These are phyloP conservation scores for Sporothrix dimorphospora DNA, from an alignment of 2,329 filamentous ascomycete genomes.

Conservation along the genomic window DNA sequence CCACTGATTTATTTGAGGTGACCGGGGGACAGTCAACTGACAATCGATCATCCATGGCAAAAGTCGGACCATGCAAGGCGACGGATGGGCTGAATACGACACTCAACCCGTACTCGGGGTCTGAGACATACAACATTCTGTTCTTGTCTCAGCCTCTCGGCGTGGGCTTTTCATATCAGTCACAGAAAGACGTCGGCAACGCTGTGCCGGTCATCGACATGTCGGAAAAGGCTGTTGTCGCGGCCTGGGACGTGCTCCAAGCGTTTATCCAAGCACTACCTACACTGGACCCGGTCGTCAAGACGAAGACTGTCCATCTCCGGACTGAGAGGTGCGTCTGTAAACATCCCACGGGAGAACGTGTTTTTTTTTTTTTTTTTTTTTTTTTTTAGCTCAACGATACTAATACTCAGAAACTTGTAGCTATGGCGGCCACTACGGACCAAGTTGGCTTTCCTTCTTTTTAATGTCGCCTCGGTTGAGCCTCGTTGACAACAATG, in stretches of 20 bases:
- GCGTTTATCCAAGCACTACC: slow-evolving; percentile 51
- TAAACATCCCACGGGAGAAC: not conserved
- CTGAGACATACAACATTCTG: slow-evolving; percentile 57
- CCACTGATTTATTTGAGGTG: too few species aligned
- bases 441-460: slow-evolving; percentile 43
- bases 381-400: not conserved
- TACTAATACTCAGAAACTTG: not conserved
- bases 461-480: not conserved
- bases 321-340: slow-evolving; percentile 33
- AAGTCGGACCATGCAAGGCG: slow-evolving; percentile 42
- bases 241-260: slow-evolving; percentile 36
- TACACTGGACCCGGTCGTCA: slow-evolving; percentile 48
- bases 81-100: slow-evolving; percentile 54
- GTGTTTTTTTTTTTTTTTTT: too few species aligned
- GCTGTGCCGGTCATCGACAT: slow-evolving; percentile 41
- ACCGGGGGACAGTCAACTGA: not conserved
- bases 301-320: slow-evolving; percentile 34
- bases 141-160: slow-evolving; percentile 62
- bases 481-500: slow-evolving; percentile 34
- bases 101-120: slow-evolving; percentile 61
- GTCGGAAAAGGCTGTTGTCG: slow-evolving; percentile 30
- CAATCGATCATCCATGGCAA: not conserved
- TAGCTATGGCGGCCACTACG: slow-evolving; percentile 53
- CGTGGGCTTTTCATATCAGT: slow-evolving; percentile 40
- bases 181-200: not conserved